Percentiles rank a stretch among this genome's conserved stretches.
phyloP scores from a whole-genome alignment of 2,329 filamentous ascomycete genomes.

The Aspergillus sp. region DNA sequence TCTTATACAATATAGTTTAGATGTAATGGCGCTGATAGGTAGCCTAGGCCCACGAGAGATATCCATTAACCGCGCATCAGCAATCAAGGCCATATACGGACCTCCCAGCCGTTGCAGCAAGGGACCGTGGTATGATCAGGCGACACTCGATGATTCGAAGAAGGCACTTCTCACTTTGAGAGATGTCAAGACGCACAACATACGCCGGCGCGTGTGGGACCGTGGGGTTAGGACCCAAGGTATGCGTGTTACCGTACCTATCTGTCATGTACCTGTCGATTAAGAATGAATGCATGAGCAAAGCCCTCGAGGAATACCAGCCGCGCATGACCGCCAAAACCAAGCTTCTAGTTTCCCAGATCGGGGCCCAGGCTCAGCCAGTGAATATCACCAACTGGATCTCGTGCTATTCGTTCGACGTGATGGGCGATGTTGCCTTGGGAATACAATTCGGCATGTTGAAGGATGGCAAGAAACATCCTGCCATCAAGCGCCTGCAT shows the following conservation, averaged over 20 bases:
- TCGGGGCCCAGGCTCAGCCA: background rate
- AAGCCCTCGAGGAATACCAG: background rate
- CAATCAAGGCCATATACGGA: conserved; percentile 5
- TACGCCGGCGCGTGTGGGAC: conserved; percentile 7
- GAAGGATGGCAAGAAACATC: conserved; percentile 5
- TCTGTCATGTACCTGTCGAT: background rate
- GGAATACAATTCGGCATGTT: conserved; percentile 31
- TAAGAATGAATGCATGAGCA: background rate
- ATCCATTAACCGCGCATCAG: conserved; percentile 5
- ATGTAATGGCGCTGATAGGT: background rate
- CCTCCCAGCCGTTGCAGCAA: conserved; percentile 7
- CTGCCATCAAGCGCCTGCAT: conserved; percentile 10
- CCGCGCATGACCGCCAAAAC: background rate
- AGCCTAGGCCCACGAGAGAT: conserved; percentile 6
- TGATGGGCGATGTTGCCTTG: conserved; percentile 39
- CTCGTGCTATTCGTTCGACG: conserved; percentile 31
- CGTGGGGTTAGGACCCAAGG: conserved; percentile 8
- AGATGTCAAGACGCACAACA: conserved; percentile 8
- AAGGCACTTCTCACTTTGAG: background rate
- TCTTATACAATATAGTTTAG: background rate
- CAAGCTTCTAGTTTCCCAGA: background rate
- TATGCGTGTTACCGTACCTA: background rate
- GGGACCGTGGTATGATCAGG: conserved; percentile 9
- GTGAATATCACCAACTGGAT: conserved; percentile 24
- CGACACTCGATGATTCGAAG: conserved; percentile 3